Conservation (phyloP, 805 yeast genomes). For the Teunomyces gatunensis region DNA sequence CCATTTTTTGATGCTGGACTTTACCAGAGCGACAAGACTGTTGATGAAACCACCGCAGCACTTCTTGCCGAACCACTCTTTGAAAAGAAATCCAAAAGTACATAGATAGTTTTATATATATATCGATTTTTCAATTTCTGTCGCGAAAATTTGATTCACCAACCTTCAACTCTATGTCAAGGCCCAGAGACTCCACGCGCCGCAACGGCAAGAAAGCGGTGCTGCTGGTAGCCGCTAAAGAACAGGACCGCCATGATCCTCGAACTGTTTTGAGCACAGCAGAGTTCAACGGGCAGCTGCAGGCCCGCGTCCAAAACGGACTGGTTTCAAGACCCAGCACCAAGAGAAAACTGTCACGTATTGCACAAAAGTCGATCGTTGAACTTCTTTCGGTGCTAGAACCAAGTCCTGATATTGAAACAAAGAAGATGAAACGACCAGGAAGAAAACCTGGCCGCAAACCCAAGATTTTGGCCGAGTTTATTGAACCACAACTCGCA, state of each 20-base stretch:
- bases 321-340: too few species aligned
- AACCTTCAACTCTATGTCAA: neutral
- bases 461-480: slow-evolving; percentile 12
- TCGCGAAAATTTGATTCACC: slow-evolving; percentile 1
- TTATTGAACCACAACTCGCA: slow-evolving; percentile 59
- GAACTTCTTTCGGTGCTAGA: neutral
- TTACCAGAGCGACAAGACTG: slow-evolving; percentile 55
- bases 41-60: slow-evolving; percentile 48
- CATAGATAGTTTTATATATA: too few species aligned
- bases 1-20: slow-evolving; percentile 49
- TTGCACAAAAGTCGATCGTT: neutral
- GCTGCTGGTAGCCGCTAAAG: neutral
- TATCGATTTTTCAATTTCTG: neutral
- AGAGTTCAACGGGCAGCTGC: too few species aligned
- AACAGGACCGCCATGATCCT: neutral
- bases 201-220: neutral
- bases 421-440: neutral
- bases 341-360: neutral
- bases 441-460: neutral
- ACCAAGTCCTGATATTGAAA: neutral
- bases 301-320: too few species aligned
- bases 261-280: too few species aligned
- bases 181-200: neutral
- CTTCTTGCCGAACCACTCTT: slow-evolving; percentile 50
- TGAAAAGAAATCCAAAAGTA: slow-evolving; percentile 23